Evolutionary conservation across 2,329 filamentous ascomycete species (phyloP), one percentile per base, ranked within the genome.

Genomic region (Plenodomus lindquistii): DNA sequence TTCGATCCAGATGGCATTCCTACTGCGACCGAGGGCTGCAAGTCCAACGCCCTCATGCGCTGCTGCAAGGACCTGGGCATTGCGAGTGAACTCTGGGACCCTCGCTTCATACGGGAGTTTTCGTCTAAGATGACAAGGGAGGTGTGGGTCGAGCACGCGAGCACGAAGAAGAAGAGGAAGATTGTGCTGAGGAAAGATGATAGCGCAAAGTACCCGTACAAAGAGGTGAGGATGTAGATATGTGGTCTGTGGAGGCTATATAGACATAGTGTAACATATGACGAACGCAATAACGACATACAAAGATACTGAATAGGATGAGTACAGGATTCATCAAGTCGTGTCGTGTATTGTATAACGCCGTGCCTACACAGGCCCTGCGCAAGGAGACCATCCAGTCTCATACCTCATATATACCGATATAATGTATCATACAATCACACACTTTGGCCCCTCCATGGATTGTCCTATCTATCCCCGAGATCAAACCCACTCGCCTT

Each of bases 41-140:
- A 97, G 76, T 96, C 91, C 55, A 99, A 99, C 70, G 94, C 94
- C 11, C 81, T 99, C 59, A 95, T 97, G 86, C 89, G 94, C 49
- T 97, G 93, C 81, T 97, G 94, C 80, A 99, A 99, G 78, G 94
- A 99, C 73, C 77, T 99, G 24, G 94, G 94, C 29, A 88, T 99
- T 57, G 94, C 91, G 1, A 92, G 88, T 57, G 94, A 99, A 75
- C 82, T 99, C 17, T 99, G 94, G 94, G 94, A 99, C 76, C 94
- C 94, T 29, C 80, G 89, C 46, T 99, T 88, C 76, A 91, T 97
- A 58, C 84, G 89, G 63, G 83, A 82, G 62, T 99, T 91, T 77
- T 88, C 88, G 79, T 85, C 84, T 63, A 77, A 85, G 61, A 77
- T 88, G 67, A 86, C 86, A 46, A 85, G 86, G 63, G 89, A 97